Evolutionary conservation across 148 eudicot genomes (phyloP), one percentile per base, ranked within the genome.

Genomic region (Arctostaphylos glauca): DNA sequence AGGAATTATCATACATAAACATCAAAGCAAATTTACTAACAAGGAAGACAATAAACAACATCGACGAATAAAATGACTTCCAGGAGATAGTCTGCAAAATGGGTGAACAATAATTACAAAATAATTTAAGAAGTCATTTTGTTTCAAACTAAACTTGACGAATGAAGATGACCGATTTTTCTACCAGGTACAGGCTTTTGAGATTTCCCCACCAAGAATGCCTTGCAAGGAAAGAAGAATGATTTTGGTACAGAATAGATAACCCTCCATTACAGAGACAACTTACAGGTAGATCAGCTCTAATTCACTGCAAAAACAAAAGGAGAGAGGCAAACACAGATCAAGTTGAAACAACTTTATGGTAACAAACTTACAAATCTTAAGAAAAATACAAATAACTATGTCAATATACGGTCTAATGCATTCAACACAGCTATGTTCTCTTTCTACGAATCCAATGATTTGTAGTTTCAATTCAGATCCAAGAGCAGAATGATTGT

Each of bases 201-300:
- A 52, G 70, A 43, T 52, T 76, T 76, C 81, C 38, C 55, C n/a
- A 59, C 81, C 71, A 64, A 47, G 18, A 58, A 79, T 59, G 68
- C n/a, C n/a, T n/a, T n/a, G n/a, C n/a, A n/a, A n/a, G n/a, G n/a
- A 53, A 76, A 19, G 5, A 13, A 13, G 4, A 43, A 5, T 8
- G 23, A 23, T 62, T 59, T 78, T 18, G 38, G 66, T 46, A 56
- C 38, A 64, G 68, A 14, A 23, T 21, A 23, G 38, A 62, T 64
- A 21, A 64, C 13, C 68, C 41, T 23, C 67, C 46, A 25, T 21
- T 16, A 13, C 46, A 3, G 18, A 79, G 47, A 12, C 71, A 43
- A 50, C 48, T 54, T 53, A 60, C 15, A 62, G 53, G 38, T 44
- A 62, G 7, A 59, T 2, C 23, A 79, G 10, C 54, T 44, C 23